Conservation (phyloP, 108 stramenopile species). For the Conticribra guillardii region DNA sequence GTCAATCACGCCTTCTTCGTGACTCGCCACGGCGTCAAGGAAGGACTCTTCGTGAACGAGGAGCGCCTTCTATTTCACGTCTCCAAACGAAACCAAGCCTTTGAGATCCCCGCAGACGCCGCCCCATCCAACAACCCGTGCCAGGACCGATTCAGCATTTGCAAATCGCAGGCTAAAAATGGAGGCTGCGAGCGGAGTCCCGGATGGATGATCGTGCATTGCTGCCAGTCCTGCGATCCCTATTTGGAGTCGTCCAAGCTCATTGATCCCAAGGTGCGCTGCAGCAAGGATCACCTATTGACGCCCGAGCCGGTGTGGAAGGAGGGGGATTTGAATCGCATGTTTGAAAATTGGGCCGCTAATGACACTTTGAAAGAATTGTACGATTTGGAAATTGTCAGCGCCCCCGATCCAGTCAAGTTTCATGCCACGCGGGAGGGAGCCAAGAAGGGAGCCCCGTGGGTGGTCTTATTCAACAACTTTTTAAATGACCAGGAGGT, state of each 20-base stretch:
- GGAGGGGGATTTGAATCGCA: constrained; percentile 63
- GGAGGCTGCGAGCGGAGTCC: constrained; percentile 51
- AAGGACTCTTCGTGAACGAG: constrained; percentile 53
- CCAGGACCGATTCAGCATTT: constrained; percentile 57
- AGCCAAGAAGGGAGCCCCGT: constrained; percentile 44
- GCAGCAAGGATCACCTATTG: constrained; percentile 54
- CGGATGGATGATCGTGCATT: constrained; percentile 75
- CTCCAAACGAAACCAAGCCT: constrained; percentile 28
- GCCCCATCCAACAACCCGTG: constrained; percentile 53
- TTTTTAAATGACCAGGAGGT: constrained; percentile 57
- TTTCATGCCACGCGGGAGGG: constrained; percentile 44
- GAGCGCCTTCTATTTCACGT: constrained; percentile 33
- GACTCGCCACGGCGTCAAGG: constrained; percentile 68
- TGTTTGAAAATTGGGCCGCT: constrained; percentile 58
- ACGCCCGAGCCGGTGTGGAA: constrained; percentile 65
- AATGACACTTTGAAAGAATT: constrained; percentile 42
- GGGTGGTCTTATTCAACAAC: constrained; percentile 64
- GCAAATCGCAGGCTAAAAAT: constrained; percentile 35
- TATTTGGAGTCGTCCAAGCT: constrained; percentile 53
- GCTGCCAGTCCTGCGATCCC: constrained; percentile 62
- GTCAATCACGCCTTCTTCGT: constrained; percentile 61
- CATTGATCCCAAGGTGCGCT: constrained; percentile 58
- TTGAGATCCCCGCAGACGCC: constrained; percentile 52
- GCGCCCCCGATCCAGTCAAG: constrained; percentile 33
- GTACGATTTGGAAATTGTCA: constrained; percentile 35